Base-by-base conservation (phyloP, 1,284 basidiomycete species). In the Flammula alnicola region DNA sequence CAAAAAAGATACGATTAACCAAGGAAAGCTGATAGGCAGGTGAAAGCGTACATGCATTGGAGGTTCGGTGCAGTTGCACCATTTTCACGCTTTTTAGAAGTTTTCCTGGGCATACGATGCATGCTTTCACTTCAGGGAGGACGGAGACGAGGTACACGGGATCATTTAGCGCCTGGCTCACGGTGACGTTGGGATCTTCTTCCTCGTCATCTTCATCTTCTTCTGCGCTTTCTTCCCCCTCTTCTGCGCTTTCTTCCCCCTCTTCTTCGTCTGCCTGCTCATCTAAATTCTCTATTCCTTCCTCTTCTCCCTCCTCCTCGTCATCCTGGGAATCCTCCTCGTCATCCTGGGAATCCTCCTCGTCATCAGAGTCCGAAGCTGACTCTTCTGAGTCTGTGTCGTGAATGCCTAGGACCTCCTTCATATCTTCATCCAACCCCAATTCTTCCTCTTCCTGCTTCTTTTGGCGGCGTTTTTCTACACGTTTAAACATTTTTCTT, bases 81-180 rank as follows among this genome's bases (percentile, higher is more conserved):
- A 89, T 86, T 44, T 74, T 75, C 10, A 63, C 53, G 46, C 81
- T 80, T 67, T 91, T 92, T 44, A 94, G 73, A 14, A 78, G 59
- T 63, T 88, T 92, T 26, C 84, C 84, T 4, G 87, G 90, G 66
- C 91, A 94, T 7, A 88, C 63, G 3, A 88, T 76, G 62, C 91
- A 93, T 22, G 74, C 76, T 55, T 77, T 75, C 23, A 79, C 60
- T 16, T 77, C 76, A 17, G 80, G 74, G 42, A 83, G 73, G 8
- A 78, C 53, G 2, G 80, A 79, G 23, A 84, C 66, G 54, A 78
- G 62, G 64, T 86, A 89, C 31, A 92, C 65, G 0, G 91, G 86
- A 49, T 87, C 73, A 8, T 67, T 66, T 29, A 88, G 71, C 9
- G 82, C 88, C 58, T 86, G 78, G 37, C 73, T 63, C 37, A 92